phyloP scores from a whole-genome alignment of 345 rosid genomes.

The Eucalyptus leucophloia region DNA sequence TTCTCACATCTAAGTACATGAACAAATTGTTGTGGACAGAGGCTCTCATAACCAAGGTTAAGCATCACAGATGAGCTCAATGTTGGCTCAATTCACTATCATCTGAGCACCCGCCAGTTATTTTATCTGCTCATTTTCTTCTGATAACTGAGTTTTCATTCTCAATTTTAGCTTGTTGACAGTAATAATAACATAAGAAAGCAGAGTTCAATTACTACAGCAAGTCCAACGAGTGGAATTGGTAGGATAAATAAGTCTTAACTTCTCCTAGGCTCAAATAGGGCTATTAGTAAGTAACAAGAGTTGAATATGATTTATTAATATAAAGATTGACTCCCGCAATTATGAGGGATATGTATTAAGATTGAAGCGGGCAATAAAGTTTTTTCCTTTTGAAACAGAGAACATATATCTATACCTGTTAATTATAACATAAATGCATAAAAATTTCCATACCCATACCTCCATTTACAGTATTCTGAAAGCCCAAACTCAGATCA shows the following conservation, averaged over 20 bases:
- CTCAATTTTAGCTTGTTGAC: background rate
- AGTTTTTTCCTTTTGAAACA: background rate
- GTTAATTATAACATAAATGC: background rate
- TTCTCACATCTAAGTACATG: background rate
- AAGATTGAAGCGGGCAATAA: background rate
- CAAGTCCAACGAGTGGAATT: background rate
- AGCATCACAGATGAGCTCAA: background rate
- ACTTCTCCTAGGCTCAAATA: background rate
- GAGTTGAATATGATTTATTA: background rate
- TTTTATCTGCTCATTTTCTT: background rate
- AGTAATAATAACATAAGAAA: background rate
- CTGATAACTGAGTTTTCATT: background rate
- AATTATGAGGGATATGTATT: background rate
- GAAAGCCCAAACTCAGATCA: too few relatives aligned
- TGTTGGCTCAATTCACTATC: background rate
- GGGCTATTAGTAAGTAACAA: background rate
- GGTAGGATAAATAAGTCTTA: background rate
- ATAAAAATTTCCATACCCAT: too few relatives aligned
- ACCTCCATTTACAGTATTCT: too few relatives aligned
- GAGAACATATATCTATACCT: background rate
- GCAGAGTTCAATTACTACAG: background rate
- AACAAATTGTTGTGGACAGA: background rate
- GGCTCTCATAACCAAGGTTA: background rate
- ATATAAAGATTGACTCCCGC: background rate
- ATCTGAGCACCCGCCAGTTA: background rate